Evolutionary conservation across 176 grass and related monocot species (phyloP).

Genomic region (Raddia distichophylla): DNA sequence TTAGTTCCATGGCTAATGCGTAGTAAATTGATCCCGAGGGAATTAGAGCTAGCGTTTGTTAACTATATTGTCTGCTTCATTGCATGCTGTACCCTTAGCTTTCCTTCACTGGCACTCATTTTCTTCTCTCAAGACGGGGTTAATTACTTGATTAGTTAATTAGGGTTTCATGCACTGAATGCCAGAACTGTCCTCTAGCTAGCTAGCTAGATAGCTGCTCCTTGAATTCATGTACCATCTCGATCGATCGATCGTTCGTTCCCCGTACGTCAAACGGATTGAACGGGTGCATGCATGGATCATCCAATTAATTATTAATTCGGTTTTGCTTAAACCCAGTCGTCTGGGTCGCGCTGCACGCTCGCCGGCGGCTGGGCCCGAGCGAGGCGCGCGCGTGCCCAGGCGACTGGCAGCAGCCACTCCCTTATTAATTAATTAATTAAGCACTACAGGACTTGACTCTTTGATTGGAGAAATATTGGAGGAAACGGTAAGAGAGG

Average conservation of each 20-base stretch:
- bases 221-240: conserved; percentile 32
- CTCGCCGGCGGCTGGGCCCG: too few relatives aligned
- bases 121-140: conserved; percentile 23
- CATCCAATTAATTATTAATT: too few relatives aligned
- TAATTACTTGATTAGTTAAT: conserved; percentile 5
- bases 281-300: not conserved
- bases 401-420: too few relatives aligned
- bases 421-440: too few relatives aligned
- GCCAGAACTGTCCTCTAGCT: conserved; percentile 27
- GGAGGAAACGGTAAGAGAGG: not conserved
- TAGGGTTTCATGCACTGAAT: conserved; percentile 43
- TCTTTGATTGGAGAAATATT: not conserved
- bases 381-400: too few relatives aligned
- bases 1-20: not conserved
- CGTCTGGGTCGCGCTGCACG: too few relatives aligned
- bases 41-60: conserved; percentile 41
- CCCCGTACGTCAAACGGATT: not conserved
- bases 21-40: conserved; percentile 57
- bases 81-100: conserved; percentile 5
- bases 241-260: not conserved
- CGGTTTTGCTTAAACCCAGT: too few relatives aligned
- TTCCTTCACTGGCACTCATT: conserved; percentile 62
- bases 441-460: not conserved
- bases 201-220: not conserved
- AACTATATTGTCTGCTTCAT: not conserved